A percentile compares a stretch with the other conserved stretches of the same genome.
Conservation (phyloP, 306 rosid genomes). For the Trichosanthes cucumerina region DNA sequence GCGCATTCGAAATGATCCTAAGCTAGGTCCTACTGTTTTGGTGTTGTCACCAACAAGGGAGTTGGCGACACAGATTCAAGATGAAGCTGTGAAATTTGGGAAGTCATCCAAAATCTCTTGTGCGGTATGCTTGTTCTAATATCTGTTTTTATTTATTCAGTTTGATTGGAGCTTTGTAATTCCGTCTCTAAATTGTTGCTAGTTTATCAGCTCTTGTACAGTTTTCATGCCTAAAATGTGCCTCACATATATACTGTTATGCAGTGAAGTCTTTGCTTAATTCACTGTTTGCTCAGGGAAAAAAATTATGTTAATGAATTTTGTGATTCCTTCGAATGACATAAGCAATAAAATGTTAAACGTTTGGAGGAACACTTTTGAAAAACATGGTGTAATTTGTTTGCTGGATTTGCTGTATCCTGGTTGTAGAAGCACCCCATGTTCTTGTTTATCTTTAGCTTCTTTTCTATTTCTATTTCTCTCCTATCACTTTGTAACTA, state of each 20-base stretch:
- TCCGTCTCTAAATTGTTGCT: background rate
- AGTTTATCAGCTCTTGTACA: background rate
- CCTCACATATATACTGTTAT: background rate
- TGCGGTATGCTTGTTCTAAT: constrained; percentile 40
- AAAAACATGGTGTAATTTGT: background rate
- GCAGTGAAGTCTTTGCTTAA: background rate
- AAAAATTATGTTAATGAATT: background rate
- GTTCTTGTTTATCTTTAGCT: background rate
- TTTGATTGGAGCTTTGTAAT: background rate
- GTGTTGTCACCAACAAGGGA: constrained; percentile 97
- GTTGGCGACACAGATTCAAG: constrained; percentile 94
- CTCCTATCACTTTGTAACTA: background rate
- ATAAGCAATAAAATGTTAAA: background rate
- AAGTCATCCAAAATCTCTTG: constrained; percentile 77
- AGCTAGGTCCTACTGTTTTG: constrained; percentile 72
- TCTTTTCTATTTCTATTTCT: background rate
- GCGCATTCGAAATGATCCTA: constrained; percentile 55
- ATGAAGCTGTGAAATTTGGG: constrained; percentile 92
- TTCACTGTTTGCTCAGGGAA: background rate
- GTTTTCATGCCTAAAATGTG: background rate
- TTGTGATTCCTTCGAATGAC: background rate
- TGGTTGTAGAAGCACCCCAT: background rate
- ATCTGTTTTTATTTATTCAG: background rate
- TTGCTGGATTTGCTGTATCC: background rate
- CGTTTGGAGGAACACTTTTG: background rate